Evolutionary conservation across 2,329 filamentous ascomycete genomes (phyloP).

Genomic region (Talaromyces sp.): DNA sequence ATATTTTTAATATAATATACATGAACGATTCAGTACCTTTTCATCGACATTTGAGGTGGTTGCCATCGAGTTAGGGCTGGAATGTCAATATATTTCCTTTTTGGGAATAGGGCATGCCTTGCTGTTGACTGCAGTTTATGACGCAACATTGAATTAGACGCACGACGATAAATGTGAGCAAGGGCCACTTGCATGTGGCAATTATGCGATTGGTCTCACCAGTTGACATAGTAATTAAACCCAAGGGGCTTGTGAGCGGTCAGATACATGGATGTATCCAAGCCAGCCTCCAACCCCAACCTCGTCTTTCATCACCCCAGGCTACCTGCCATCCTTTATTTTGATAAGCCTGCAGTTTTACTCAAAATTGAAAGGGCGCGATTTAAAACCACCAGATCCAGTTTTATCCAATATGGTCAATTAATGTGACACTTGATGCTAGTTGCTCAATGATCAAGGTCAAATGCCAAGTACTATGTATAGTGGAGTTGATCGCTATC

Average conservation of each 20-base stretch:
- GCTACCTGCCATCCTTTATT: neutral
- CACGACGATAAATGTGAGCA: neutral
- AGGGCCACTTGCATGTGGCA: neutral
- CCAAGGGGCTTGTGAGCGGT: neutral
- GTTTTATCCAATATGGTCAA: neutral
- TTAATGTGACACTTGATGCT: neutral
- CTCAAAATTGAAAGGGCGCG: too few relatives aligned
- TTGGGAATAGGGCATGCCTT: neutral
- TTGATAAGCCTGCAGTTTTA: neutral
- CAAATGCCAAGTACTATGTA: neutral
- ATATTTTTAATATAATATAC: neutral
- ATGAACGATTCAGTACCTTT: neutral
- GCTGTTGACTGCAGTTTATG: neutral
- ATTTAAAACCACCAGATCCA: too few relatives aligned
- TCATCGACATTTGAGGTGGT: neutral
- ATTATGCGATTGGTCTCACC: neutral
- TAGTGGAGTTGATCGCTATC: neutral
- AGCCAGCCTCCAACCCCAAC: too few relatives aligned
- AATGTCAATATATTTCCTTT: neutral
- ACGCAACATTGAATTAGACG: neutral
- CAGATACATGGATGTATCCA: neutral
- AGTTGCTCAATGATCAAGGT: neutral
- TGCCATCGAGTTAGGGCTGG: neutral
- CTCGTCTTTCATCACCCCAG: too few relatives aligned
- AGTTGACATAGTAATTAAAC: neutral